Evolutionary conservation across 2,329 filamentous ascomycete species (phyloP), one percentile per base, ranked within the genome.

Genomic region (Ophiostoma sp.): DNA sequence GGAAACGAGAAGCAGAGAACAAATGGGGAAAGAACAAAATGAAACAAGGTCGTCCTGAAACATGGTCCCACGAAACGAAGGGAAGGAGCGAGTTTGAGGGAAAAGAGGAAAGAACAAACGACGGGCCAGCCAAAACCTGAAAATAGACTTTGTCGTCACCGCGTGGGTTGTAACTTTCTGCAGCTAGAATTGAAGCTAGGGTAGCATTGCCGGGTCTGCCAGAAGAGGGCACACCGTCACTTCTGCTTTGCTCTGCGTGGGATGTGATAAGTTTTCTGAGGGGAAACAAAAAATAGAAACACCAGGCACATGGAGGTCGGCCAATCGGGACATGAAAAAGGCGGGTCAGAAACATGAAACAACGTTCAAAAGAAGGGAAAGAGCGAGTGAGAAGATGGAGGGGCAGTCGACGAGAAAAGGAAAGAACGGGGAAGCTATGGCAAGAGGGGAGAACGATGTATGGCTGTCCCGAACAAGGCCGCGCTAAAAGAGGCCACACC

Each of bases 71-170:
- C 42, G 61, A 66, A 66, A 66, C 61, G 36, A 69, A 55, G 28
- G 15, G 45, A 25, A 69, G 25, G 42, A n/a, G 48, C 25, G 39
- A 50, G 42, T 2, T 19, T 12, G 17, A 61, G 31, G 31, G 8
- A 28, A 52, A 52, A 31, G 42, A 36, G 28, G 64, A 50, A 69
- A 33, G 45, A 69, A 69, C 42, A 52, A 69, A 52, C 66, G 28
- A 36, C 42, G 45, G 45, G 45, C 45, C n/a, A 28, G 25, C 19
- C 22, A 22, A n/a, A 39, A 52, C 5, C 66, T 69, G 25, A 69
- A 69, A 69, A 69, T 69, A 69, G 66, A 69, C 66, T 52, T 36
- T 52, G 45, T 22, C 66, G 45, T 69, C 66, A 69, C 66, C 25
- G 66, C 28, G 45, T 50, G 66, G 45, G 66, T 28, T 45, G 36